Conservation (phyloP, 306 rosid genomes). For the Vachellia pachyceras region DNA sequence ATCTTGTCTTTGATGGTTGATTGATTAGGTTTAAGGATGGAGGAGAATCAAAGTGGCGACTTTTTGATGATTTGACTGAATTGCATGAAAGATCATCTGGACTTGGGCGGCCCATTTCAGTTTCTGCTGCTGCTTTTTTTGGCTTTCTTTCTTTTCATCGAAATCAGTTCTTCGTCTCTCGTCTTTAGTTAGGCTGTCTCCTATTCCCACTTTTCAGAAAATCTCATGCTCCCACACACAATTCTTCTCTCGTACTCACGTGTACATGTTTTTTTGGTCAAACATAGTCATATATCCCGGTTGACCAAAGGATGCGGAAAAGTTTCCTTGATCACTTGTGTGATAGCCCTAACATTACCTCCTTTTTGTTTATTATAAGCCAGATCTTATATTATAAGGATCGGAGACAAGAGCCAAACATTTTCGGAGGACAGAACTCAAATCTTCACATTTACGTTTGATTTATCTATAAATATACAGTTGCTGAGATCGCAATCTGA, state of each 20-base stretch:
- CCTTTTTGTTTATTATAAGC: no score
- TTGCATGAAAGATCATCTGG: conserved; percentile 43
- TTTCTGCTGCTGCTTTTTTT: conserved; percentile 44
- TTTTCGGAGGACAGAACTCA: not conserved
- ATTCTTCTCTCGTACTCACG: conserved; percentile 11
- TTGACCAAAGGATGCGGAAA: not conserved
- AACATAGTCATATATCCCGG: not conserved
- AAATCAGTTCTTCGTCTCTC: not conserved
- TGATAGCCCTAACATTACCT: not conserved
- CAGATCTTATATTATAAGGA: no score
- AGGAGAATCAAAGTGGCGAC: conserved; percentile 37
- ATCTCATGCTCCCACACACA: conserved; percentile 12
- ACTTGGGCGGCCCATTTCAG: conserved; percentile 59
- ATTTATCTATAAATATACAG: no score
- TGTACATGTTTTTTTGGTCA: not conserved
- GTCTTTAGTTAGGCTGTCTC: conserved; percentile 18
- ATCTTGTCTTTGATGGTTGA: not conserved
- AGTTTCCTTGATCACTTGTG: no score
- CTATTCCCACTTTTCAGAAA: conserved; percentile 10
- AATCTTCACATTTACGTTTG: not conserved
- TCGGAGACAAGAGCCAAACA: no score
- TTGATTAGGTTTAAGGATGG: conserved; percentile 37
- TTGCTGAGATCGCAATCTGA: not conserved
- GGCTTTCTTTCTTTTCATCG: conserved; percentile 13
- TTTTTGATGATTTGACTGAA: conserved; percentile 60